phyloP scores from a whole-genome alignment of 805 yeast species.

The Torulaspora quercuum region DNA sequence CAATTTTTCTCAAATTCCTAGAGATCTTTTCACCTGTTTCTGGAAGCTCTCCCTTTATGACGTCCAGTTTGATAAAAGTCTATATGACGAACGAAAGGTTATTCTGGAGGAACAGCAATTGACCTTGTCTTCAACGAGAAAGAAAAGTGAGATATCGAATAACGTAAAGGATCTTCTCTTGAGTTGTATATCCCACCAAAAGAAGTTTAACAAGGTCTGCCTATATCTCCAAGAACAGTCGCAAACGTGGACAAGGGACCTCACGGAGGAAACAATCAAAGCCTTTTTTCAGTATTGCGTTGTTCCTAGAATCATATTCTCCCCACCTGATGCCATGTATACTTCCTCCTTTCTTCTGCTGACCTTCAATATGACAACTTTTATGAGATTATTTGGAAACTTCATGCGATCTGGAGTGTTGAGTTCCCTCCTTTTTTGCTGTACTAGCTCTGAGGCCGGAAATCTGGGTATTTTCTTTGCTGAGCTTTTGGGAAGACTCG shows the following conservation, averaged over 20 bases:
- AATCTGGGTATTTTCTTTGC: slow-evolving; percentile 72
- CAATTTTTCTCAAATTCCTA: slow-evolving; percentile 33
- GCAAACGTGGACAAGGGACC: slow-evolving; percentile 17
- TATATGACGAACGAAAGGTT: slow-evolving; percentile 48
- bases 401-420: slow-evolving; percentile 50
- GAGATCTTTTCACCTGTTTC: slow-evolving; percentile 53
- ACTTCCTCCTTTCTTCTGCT: slow-evolving; percentile 57
- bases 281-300: slow-evolving; percentile 60
- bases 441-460: slow-evolving; percentile 76
- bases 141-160: slow-evolving; percentile 17
- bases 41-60: slow-evolving; percentile 77
- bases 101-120: slow-evolving; percentile 17
- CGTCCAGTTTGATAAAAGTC: slow-evolving; percentile 48
- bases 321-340: slow-evolving; percentile 79
- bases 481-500: slow-evolving; percentile 49
- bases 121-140: slow-evolving; percentile 17
- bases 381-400: slow-evolving; percentile 42
- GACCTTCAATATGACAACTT: slow-evolving; percentile 43
- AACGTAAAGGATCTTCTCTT: slow-evolving; percentile 20
- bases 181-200: slow-evolving; percentile 25
- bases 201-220: slow-evolving; percentile 15
- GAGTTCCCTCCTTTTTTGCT: slow-evolving; percentile 59
- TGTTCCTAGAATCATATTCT: slow-evolving; percentile 71
- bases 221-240: slow-evolving; percentile 13
- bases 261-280: slow-evolving; percentile 25